Evolutionary conservation across 169 alveolate genomes (phyloP), one percentile per base, ranked within the genome.

Genomic region (Plasmodium relictum): DNA sequence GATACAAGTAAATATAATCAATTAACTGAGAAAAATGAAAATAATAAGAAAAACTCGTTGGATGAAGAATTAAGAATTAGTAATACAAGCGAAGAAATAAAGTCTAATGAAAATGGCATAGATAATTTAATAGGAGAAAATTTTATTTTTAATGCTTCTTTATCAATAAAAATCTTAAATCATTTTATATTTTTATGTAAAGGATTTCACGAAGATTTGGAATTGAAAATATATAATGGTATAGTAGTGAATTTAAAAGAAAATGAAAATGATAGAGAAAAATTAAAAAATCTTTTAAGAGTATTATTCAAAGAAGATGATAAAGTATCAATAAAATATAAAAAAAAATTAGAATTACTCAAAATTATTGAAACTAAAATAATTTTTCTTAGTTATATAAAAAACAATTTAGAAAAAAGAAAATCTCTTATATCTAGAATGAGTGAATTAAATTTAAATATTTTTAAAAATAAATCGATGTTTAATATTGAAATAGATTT

Each of bases 381-480:
- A 39, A 83, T 62, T 22, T 83, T 83, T 45, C 91, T 83, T 61
- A 83, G 24, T 39, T 83, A 22, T 68, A 68, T 83, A 66, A 83
- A 83, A 83, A 73, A 83, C 6, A 83, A 83, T 83, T 68, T 83
- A 56, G 45, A 83, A 83, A 83, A 83, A 59, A 83, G 83, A 62
- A 83, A 83, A 44, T 68, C 91, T 41, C 91, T 83, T 59, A 54
- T 83, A 68, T 26, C 91, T 24, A 69, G 91, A 68, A 52, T 83
- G 73, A 83, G 91, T 83, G 91, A 83, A 54, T 31, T 83, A 39
- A 83, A 83, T 31, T 61, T 83, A 48, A 52, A 83, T 41, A 83
- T 83, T 83, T 83, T 83, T 83, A 83, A 68, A 83, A 68, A 83
- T 72, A 83, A 68, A 68, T 71, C 85, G 18, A 68, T 66, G 91